These are phyloP conservation scores for Kokia cookei DNA, from an alignment of 441 rosid species.

Conservation along the genomic window DNA sequence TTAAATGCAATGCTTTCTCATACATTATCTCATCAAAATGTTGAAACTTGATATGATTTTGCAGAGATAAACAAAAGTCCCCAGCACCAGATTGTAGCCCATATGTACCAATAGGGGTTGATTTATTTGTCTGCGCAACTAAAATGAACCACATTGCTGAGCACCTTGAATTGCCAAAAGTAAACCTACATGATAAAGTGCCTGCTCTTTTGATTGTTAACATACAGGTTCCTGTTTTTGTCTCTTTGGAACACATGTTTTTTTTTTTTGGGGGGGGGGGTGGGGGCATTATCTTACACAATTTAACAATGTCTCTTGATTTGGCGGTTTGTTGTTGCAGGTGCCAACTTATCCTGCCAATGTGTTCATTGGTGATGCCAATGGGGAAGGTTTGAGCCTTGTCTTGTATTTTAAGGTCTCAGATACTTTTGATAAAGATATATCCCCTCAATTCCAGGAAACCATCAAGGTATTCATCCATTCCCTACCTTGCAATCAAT, in stretches of 20 bases:
- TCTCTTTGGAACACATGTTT: neutral
- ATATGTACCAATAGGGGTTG: slow-evolving; percentile 70
- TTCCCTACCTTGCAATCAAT: neutral
- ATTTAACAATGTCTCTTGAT: neutral
- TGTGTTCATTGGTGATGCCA: slow-evolving; percentile 77
- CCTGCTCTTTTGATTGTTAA: slow-evolving; percentile 84
- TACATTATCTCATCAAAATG: too few species aligned
- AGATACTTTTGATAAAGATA: slow-evolving; percentile 52
- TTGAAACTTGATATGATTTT: neutral
- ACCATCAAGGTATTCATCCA: slow-evolving; percentile 47
- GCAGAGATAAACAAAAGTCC: slow-evolving; percentile 78
- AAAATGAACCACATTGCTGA: slow-evolving; percentile 89
- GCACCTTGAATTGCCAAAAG: slow-evolving; percentile 72
- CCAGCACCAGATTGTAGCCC: slow-evolving; percentile 60
- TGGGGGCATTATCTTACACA: neutral
- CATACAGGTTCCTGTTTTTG: slow-evolving; percentile 52
- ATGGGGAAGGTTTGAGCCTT: slow-evolving; percentile 95
- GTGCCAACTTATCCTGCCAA: slow-evolving; percentile 89
- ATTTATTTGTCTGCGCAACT: slow-evolving; percentile 59
- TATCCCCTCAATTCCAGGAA: slow-evolving; percentile 62
- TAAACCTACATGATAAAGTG: slow-evolving; percentile 48
- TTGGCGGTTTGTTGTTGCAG: slow-evolving; percentile 28
- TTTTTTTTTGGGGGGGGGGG: too few species aligned
- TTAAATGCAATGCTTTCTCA: too few species aligned
- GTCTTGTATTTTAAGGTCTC: slow-evolving; percentile 70